Evolutionary conservation across 2,329 filamentous ascomycete species (phyloP).

Genomic region (Beauveria medogensis): DNA sequence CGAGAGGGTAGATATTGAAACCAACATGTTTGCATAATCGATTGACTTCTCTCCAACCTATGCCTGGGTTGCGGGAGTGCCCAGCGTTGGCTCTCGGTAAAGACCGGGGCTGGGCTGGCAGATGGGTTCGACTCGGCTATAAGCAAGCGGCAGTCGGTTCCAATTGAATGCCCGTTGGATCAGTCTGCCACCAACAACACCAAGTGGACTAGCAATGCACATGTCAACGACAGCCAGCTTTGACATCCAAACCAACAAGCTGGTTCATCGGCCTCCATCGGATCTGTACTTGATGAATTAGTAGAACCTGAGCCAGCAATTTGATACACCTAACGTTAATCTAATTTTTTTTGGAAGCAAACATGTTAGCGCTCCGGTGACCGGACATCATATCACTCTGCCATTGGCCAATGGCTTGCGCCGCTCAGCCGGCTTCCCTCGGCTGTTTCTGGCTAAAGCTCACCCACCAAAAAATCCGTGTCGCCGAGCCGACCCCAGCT

Average conservation of each 20-base stretch:
- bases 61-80: neutral
- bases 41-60: neutral
- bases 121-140: neutral
- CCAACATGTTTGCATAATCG: too few relatives aligned
- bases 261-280: too few relatives aligned
- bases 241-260: neutral
- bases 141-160: slow-evolving; percentile 2
- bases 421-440: slow-evolving; percentile 11
- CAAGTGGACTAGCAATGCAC: neutral
- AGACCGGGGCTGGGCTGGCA: neutral
- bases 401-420: slow-evolving; percentile 9
- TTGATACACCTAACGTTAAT: too few relatives aligned
- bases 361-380: too few relatives aligned
- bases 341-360: too few relatives aligned
- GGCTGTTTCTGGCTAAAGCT: slow-evolving; percentile 10
- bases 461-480: slow-evolving; percentile 7
- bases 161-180: neutral
- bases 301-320: too few relatives aligned
- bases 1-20: too few relatives aligned
- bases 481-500: slow-evolving; percentile 11
- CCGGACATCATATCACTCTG: neutral
- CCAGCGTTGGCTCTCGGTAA: neutral
- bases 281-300: too few relatives aligned
- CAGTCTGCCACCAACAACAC: neutral
- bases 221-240: neutral